Conservation (phyloP, 208 protist genomes). For the Pavlovales sp. region DNA sequence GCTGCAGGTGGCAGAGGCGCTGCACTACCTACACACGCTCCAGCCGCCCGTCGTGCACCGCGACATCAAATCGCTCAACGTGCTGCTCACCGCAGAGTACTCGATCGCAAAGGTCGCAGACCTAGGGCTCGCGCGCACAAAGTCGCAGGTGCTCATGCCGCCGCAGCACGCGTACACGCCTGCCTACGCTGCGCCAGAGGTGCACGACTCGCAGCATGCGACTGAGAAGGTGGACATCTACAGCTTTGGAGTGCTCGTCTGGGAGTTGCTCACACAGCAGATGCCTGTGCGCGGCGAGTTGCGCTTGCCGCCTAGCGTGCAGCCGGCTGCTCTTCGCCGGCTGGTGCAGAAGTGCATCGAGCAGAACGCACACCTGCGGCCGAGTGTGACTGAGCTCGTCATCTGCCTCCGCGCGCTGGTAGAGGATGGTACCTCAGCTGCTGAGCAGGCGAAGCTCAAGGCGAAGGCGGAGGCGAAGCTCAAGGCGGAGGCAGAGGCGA, state of each 20-base stretch:
- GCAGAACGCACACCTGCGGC: too few relatives aligned
- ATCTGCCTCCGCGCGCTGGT: too few relatives aligned
- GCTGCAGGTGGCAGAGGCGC: constrained; percentile 3
- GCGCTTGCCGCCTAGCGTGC: too few relatives aligned
- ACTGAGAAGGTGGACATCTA: constrained; percentile 19
- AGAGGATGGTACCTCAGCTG: too few relatives aligned
- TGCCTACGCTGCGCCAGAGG: constrained; percentile 1
- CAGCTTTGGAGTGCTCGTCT: neutral
- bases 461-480: too few relatives aligned
- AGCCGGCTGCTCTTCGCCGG: too few relatives aligned
- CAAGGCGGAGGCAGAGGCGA: too few relatives aligned
- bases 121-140: neutral
- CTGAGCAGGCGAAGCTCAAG: too few relatives aligned
- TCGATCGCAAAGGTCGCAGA: neutral
- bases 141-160: neutral
- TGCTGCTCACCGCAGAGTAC: neutral
- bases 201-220: neutral
- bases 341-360: too few relatives aligned
- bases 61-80: constrained; percentile 26
- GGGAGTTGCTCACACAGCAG: too few relatives aligned
- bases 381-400: too few relatives aligned
- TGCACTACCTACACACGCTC: constrained; percentile 7
- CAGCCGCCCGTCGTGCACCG: constrained; percentile 10
- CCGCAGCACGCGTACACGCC: neutral
- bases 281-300: too few relatives aligned